These are phyloP conservation scores for Amyloporia xantha DNA, from an alignment of 768 basidiomycete genomes.

Conservation along the genomic window DNA sequence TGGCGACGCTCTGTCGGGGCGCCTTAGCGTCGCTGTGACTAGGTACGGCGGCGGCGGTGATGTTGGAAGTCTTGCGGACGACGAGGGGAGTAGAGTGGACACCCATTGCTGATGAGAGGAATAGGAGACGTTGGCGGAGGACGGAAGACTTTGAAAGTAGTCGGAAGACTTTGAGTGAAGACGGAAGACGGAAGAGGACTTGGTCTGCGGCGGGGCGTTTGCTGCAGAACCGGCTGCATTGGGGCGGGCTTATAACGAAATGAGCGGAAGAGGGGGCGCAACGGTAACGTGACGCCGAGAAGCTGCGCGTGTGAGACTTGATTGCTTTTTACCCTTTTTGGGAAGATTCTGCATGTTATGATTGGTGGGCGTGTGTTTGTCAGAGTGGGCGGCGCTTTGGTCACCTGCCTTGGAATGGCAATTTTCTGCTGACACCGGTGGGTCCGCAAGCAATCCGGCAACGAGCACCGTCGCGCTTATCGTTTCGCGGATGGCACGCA, in stretches of 20 bases:
- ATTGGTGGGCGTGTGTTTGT: constrained; percentile 10
- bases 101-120: background rate
- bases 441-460: background rate
- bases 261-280: background rate
- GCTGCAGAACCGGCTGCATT: background rate
- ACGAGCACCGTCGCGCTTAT: background rate
- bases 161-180: background rate
- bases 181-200: background rate
- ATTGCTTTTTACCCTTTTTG: constrained; percentile 2
- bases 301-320: background rate
- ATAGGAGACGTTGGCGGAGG: background rate
- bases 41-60: constrained; percentile 17
- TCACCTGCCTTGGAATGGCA: background rate
- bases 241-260: constrained; percentile 6
- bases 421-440: background rate
- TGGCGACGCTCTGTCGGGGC: constrained; percentile 1
- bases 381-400: constrained; percentile 2
- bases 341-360: background rate
- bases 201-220: background rate
- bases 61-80: constrained; percentile 21
- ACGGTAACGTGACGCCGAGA: constrained; percentile 10
- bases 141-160: constrained; percentile 4
- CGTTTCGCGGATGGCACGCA: too few relatives aligned
- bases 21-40: background rate
- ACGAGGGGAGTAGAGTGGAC: constrained; percentile 9